Conservation (phyloP, 805 yeast genomes). For the Candida arabinofermentans region DNA sequence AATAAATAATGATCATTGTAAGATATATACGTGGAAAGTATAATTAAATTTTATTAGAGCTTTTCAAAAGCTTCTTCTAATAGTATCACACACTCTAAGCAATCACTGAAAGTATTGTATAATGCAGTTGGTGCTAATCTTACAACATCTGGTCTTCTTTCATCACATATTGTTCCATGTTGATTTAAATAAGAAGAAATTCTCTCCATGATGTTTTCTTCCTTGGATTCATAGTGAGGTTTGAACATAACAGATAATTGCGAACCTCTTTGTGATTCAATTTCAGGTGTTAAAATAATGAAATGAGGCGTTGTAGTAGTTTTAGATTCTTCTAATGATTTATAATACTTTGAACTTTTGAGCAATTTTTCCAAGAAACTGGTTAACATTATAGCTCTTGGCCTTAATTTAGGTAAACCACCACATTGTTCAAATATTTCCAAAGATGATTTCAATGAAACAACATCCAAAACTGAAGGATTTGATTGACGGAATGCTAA, state of each 20-base stretch:
- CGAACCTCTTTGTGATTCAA: constrained; percentile 61
- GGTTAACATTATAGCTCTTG: constrained; percentile 57
- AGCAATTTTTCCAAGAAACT: constrained; percentile 49
- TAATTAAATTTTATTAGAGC: background rate
- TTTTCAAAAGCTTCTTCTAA: constrained; percentile 39
- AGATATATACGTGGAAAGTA: background rate
- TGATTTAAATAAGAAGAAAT: constrained; percentile 47
- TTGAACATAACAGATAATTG: constrained; percentile 75
- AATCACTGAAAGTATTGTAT: constrained; percentile 73
- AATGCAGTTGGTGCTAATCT: constrained; percentile 84
- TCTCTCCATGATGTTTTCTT: constrained; percentile 54
- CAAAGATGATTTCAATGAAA: constrained; percentile 63
- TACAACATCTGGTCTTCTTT: constrained; percentile 86
- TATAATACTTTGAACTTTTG: constrained; percentile 42
- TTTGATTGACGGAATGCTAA: constrained; percentile 86
- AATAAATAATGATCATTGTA: no score
- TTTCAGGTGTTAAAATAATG: constrained; percentile 70
- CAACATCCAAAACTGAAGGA: constrained; percentile 84
- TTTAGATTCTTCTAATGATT: constrained; percentile 24
- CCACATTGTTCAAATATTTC: constrained; percentile 57
- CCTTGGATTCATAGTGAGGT: constrained; percentile 37
- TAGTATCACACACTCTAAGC: constrained; percentile 40
- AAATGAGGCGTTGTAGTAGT: constrained; percentile 37
- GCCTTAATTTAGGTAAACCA: constrained; percentile 56
- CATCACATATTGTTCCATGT: constrained; percentile 76